Conservation (phyloP, 306 rosid species). For the Chamaecrista fasciculata region DNA sequence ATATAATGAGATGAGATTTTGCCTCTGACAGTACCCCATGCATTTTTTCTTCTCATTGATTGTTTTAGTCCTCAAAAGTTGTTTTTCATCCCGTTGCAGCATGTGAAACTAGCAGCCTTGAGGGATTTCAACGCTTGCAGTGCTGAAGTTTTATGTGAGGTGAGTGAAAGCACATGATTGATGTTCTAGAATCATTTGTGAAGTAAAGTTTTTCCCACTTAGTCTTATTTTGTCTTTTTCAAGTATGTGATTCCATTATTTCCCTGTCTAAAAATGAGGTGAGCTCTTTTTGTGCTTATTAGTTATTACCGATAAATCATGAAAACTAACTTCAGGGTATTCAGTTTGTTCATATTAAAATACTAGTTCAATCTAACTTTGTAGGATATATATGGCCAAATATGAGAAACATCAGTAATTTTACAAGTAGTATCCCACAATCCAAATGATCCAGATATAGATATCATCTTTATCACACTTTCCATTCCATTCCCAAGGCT, state of each 20-base stretch:
- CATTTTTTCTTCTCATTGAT: not conserved
- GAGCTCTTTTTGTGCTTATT: not conserved
- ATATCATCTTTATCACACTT: not conserved
- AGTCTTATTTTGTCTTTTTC: not conserved
- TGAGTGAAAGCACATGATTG: conserved; percentile 28
- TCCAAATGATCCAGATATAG: not conserved
- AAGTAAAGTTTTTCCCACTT: not conserved
- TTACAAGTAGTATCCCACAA: not conserved
- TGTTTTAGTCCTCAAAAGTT: not conserved
- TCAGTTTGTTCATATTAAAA: not conserved
- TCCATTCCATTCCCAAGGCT: too few relatives aligned
- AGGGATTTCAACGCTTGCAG: conserved; percentile 64
- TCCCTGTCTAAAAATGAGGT: not conserved
- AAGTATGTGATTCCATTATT: not conserved
- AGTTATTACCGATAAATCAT: not conserved
- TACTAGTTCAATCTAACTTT: not conserved
- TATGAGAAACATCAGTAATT: not conserved
- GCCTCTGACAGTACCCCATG: not conserved
- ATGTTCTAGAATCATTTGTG: not conserved
- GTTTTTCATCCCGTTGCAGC: conserved; percentile 52
- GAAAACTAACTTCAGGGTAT: not conserved
- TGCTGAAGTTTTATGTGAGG: conserved; percentile 93
- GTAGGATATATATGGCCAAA: not conserved
- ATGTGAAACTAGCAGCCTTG: conserved; percentile 73
- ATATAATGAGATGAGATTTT: not conserved